Evolutionary conservation across 108 stramenopile species (phyloP).

Genomic region (Chaetoceros tenuissimus): DNA sequence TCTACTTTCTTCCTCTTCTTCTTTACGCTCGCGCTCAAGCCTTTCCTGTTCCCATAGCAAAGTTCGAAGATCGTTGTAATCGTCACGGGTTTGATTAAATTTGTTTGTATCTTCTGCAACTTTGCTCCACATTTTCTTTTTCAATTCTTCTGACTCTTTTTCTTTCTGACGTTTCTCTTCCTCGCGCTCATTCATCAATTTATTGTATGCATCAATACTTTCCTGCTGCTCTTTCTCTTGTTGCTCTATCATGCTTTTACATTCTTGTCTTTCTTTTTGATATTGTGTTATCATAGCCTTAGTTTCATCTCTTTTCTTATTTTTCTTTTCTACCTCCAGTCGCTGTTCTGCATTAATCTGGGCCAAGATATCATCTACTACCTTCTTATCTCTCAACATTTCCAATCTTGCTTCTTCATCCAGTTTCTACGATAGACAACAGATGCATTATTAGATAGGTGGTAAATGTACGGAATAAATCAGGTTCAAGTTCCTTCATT

Average conservation of each 20-base stretch:
- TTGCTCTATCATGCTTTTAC: constrained; percentile 17
- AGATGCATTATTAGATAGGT: neutral
- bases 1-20: constrained; percentile 36
- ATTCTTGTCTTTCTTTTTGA: constrained; percentile 28
- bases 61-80: constrained; percentile 39
- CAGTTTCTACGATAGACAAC: constrained; percentile 13
- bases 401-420: constrained; percentile 29
- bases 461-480: too few relatives aligned
- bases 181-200: constrained; percentile 29
- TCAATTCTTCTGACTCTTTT: constrained; percentile 30
- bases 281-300: constrained; percentile 25
- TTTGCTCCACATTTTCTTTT: constrained; percentile 30
- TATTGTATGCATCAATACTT: constrained; percentile 41
- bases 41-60: constrained; percentile 67
- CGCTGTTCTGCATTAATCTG: constrained; percentile 46
- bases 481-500: neutral
- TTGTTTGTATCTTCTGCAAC: constrained; percentile 44
- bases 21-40: constrained; percentile 32
- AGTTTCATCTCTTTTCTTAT: constrained; percentile 48
- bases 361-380: constrained; percentile 49
- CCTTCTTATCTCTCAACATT: constrained; percentile 29
- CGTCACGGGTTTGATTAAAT: constrained; percentile 34
- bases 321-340: constrained; percentile 26
- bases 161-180: constrained; percentile 13
- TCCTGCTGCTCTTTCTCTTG: constrained; percentile 38